phyloP scores from a whole-genome alignment of 139 green algal species.

The Astrephomene gubernaculifera region DNA sequence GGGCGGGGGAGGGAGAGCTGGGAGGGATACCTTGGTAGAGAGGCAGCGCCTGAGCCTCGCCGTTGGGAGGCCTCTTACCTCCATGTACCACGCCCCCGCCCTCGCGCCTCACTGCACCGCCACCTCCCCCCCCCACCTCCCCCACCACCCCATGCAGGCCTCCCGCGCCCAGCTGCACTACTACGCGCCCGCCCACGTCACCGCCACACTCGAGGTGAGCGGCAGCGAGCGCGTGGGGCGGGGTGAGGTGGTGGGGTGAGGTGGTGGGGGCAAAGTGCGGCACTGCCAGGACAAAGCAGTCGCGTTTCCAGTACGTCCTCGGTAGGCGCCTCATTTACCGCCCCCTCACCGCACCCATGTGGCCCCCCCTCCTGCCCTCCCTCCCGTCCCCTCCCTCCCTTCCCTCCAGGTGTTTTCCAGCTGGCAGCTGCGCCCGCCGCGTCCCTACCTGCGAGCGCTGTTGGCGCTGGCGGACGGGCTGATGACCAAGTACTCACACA shows the following conservation, averaged over 20 bases:
- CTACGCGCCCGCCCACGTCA: slow-evolving; percentile 10
- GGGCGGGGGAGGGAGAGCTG: not conserved
- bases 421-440: slow-evolving; percentile 26
- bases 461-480: not conserved
- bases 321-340: no score
- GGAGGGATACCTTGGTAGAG: no score
- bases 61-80: no score
- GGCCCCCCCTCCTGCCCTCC: not conserved
- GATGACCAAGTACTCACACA: not conserved
- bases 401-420: slow-evolving; percentile 19
- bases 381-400: not conserved
- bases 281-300: no score
- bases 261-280: no score
- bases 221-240: no score
- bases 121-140: not conserved
- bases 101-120: not conserved
- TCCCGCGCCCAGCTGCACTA: slow-evolving; percentile 2
- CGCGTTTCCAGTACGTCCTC: no score
- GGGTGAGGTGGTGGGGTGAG: no score
- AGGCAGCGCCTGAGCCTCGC: no score
- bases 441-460: slow-evolving; percentile 26
- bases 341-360: not conserved
- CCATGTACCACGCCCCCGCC: no score
- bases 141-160: not conserved
- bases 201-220: slow-evolving; percentile 32